These are phyloP conservation scores for Penicillium italicum DNA, from an alignment of 2,329 filamentous ascomycete species.

Conservation along the genomic window DNA sequence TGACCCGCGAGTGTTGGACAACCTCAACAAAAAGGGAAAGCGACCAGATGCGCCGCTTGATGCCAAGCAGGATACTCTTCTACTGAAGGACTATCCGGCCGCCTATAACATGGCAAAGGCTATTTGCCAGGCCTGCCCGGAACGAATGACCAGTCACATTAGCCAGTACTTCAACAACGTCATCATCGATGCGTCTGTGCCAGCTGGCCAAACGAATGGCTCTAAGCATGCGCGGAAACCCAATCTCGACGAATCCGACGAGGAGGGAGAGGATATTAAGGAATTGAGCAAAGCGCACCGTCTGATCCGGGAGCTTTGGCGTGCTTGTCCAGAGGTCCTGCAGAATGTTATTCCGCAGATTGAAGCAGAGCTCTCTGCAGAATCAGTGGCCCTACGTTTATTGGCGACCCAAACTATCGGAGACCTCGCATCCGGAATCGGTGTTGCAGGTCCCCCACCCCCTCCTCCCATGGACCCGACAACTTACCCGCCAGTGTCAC, in stretches of 20 bases:
- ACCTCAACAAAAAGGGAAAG: conserved; percentile 56
- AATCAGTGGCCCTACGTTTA: conserved; percentile 79
- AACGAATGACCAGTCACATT: conserved; percentile 92
- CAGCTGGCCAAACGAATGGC: conserved; percentile 55
- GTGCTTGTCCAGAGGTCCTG: conserved; percentile 80
- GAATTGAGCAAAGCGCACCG: conserved; percentile 87
- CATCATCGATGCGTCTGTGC: conserved; percentile 77
- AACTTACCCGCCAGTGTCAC: conserved; percentile 66
- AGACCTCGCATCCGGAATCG: conserved; percentile 90
- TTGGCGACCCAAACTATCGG: conserved; percentile 92
- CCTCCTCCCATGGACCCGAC: conserved; percentile 70
- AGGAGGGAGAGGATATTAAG: conserved; percentile 76
- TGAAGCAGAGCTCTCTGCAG: conserved; percentile 85
- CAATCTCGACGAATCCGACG: conserved; percentile 60
- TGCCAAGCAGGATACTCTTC: conserved; percentile 74
- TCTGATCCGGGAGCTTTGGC: conserved; percentile 88
- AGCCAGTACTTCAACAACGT: conserved; percentile 97
- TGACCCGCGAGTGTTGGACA: conserved; percentile 58
- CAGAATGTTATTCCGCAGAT: conserved; percentile 92
- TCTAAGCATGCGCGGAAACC: conserved; percentile 43
- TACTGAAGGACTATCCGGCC: conserved; percentile 82
- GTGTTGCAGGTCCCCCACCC: conserved; percentile 79
- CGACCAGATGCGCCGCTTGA: conserved; percentile 57
- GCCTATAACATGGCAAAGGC: conserved; percentile 97
- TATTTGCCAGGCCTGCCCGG: conserved; percentile 81